Conservation (phyloP, 345 rosid species). For the Eucalyptus cladocalyx region DNA sequence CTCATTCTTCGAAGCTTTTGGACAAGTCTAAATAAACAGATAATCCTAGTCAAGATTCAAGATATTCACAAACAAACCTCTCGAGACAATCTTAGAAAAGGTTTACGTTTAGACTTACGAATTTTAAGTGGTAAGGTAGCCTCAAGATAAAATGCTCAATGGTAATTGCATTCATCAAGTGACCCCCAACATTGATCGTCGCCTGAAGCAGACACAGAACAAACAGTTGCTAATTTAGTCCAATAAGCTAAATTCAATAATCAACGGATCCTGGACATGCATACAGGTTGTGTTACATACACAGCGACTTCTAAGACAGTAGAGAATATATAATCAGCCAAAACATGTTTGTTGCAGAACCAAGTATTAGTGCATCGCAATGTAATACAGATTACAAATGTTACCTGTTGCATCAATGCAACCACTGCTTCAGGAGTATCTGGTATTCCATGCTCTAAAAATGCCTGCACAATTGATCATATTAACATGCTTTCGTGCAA, state of each 20-base stretch:
- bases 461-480: constrained; percentile 27
- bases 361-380: neutral
- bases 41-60: neutral
- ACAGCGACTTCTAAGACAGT: neutral
- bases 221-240: neutral
- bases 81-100: neutral
- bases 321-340: neutral
- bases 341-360: neutral
- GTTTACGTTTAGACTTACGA: constrained; percentile 33
- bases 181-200: constrained; percentile 63
- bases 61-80: neutral
- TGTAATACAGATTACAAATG: neutral
- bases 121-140: constrained; percentile 83
- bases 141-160: constrained; percentile 91
- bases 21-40: constrained; percentile 30
- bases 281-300: neutral
- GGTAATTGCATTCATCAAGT: constrained; percentile 62
- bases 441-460: constrained; percentile 75
- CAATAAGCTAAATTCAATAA: neutral
- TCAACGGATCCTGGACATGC: neutral
- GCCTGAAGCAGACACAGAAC: constrained; percentile 39
- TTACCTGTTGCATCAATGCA: constrained; percentile 83
- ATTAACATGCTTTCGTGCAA: neutral
- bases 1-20: constrained; percentile 57
- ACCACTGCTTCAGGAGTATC: constrained; percentile 72